Conservation (phyloP, 345 rosid genomes). For the Theobroma cacao region DNA sequence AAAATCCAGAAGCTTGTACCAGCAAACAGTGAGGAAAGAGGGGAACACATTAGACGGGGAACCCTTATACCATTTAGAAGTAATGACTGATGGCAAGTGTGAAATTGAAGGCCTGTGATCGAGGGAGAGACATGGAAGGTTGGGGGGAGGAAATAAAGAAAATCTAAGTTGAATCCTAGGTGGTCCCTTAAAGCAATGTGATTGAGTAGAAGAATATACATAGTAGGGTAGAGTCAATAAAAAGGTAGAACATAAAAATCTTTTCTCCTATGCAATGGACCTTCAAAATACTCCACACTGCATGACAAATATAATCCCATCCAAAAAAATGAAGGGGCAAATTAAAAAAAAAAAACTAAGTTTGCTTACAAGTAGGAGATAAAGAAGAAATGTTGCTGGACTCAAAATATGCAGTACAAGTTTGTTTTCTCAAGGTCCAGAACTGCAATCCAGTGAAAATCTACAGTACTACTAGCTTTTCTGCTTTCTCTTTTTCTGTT, state of each 20-base stretch:
- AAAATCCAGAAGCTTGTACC: not conserved
- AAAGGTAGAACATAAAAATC: not conserved
- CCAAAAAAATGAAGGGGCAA: not conserved
- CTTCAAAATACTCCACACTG: no score
- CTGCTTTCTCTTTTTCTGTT: not conserved
- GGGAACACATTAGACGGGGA: not conserved
- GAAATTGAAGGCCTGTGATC: not conserved
- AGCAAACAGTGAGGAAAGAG: not conserved
- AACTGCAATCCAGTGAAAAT: not conserved
- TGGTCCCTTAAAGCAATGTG: constrained; percentile 2
- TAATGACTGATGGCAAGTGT: not conserved
- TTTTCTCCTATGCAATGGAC: not conserved
- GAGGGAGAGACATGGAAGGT: not conserved
- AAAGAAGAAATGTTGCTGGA: not conserved
- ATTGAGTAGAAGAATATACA: not conserved
- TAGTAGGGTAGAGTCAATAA: not conserved
- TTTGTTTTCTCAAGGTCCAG: not conserved
- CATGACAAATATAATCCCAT: no score
- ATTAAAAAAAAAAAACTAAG: not conserved
- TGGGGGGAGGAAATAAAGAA: not conserved
- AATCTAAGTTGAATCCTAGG: not conserved
- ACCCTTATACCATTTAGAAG: not conserved
- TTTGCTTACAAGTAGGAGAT: not conserved
- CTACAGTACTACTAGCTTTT: not conserved
- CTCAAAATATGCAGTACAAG: not conserved